Evolutionary conservation across 1,284 basidiomycete genomes (phyloP).

Genomic region (Leccinum pseudoinsigne): DNA sequence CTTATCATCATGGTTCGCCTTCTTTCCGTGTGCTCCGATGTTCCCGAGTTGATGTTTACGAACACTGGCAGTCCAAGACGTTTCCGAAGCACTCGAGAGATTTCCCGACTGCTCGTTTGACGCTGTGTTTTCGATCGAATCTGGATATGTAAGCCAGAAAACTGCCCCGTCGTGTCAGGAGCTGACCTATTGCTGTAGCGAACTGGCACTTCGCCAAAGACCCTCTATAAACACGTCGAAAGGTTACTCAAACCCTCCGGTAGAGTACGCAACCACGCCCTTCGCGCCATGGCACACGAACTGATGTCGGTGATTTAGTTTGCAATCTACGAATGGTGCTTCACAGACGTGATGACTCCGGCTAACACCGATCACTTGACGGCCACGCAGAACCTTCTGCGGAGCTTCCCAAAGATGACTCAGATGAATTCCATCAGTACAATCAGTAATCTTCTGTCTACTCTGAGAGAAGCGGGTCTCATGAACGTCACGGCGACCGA

Average conservation of each 20-base stretch:
- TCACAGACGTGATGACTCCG: slow-evolving; percentile 10
- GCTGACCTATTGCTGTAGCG: slow-evolving; percentile 3
- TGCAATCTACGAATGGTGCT: slow-evolving; percentile 16
- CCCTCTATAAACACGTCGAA: slow-evolving; percentile 9
- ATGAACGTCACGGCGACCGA: slow-evolving; percentile 7
- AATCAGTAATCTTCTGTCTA: slow-evolving; percentile 1
- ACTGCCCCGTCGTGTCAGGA: neutral
- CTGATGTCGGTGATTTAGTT: slow-evolving; percentile 10
- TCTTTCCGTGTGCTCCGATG: neutral
- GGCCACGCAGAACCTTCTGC: slow-evolving; percentile 7
- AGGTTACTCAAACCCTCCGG: slow-evolving; percentile 14
- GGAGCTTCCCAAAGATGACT: slow-evolving; percentile 4
- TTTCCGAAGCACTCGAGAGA: slow-evolving; percentile 5
- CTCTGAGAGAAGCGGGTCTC: slow-evolving; percentile 5
- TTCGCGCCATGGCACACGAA: neutral
- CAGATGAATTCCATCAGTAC: slow-evolving; percentile 6
- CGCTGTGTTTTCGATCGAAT: neutral
- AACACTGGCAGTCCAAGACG: slow-evolving; percentile 1
- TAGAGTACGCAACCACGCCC: slow-evolving; percentile 7
- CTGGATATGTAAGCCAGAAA: neutral
- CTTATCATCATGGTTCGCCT: slow-evolving; percentile 7
- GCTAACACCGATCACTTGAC: slow-evolving; percentile 6
- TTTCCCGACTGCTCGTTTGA: neutral
- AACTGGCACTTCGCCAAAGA: slow-evolving; percentile 1
- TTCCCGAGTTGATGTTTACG: neutral